Base-by-base conservation (phyloP, 495 filamentous ascomycete species). In the Gamarada debralockiae region DNA sequence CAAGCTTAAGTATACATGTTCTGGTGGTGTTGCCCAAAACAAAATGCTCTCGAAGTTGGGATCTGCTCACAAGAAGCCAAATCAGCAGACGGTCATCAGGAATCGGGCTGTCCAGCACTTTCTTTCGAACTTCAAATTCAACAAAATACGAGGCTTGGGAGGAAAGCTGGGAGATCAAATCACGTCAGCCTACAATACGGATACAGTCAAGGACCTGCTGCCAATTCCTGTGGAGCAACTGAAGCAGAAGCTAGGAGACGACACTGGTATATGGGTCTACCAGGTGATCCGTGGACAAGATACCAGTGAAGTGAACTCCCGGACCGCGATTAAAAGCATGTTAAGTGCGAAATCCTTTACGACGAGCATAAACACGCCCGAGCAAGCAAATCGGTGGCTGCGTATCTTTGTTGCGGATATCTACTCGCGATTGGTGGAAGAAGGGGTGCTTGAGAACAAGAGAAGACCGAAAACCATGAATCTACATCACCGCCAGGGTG, bases 251-350 rank as follows among this genome's bases (percentile, higher is more conserved):
- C 64, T 98, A 12, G 88, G 90, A 22, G 89, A 95, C 47, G 89
- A 96, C 34, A 95, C 85, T 2, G 92, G 90, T 14, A 71, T 79
- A 6, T 97, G 92, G 91, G 75, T 98, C 20, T 92, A 95, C 70
- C 78, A 86, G 48, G 84, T 85, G 17, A 84, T 97, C 38, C 83
- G 95, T 0, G 93, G 93, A 0, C 82, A 89, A 46, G 93, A 98
- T 65, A 67, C 70, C 36, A 95, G 85, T 62, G 90, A 96, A 69
- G 90, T 97, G 58, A 96, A 90, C 60, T 77, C 91, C 31, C 81
- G 93, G 52, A 96, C 90, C 12, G 87, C 91, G 60, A 95, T 96
- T 65, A 97, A 97, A 63, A 92, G 87, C 18, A 98, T 98, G 93
- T 78, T 97, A n/a, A 95, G 89, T 1, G 92, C 93, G 39, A 98